Percentiles rank a stretch among this genome's conserved stretches.
Evolutionary conservation across 73 alveolate genomes (phyloP).

Genomic region (Tetrahymena malaccensis): DNA sequence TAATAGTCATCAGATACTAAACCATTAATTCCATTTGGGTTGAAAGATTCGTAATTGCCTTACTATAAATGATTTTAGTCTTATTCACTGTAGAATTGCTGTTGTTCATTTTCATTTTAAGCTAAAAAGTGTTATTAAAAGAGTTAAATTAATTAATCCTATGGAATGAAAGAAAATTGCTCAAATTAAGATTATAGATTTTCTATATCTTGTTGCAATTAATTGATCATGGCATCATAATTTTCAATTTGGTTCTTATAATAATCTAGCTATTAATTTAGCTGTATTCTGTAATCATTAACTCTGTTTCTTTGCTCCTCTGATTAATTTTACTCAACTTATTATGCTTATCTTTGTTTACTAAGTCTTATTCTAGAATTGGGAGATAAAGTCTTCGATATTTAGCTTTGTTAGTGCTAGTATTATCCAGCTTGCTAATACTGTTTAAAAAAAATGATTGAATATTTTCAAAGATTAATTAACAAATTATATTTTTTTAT

Average conservation of each 20-base stretch:
- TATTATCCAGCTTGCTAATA: neutral
- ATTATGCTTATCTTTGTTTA: neutral
- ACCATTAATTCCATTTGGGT: neutral
- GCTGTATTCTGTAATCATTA: neutral
- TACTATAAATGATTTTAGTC: neutral
- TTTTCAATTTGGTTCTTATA: neutral
- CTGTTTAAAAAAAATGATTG: neutral
- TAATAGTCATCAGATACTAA: neutral
- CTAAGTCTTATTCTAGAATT: neutral
- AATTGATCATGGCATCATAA: neutral
- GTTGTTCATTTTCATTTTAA: neutral
- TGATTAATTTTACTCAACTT: neutral
- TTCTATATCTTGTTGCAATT: neutral
- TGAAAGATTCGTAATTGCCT: neutral
- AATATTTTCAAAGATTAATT: neutral
- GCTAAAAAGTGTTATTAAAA: neutral
- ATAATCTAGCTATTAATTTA: neutral
- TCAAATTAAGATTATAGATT: neutral
- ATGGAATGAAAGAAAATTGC: neutral
- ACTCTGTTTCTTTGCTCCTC: neutral
- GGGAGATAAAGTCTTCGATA: neutral
- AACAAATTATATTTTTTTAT: neutral
- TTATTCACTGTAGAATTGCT: neutral
- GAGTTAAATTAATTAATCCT: neutral
- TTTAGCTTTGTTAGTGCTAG: neutral